Base-by-base conservation (phyloP, 345 rosid species). In the Conringia planisiliqua region DNA sequence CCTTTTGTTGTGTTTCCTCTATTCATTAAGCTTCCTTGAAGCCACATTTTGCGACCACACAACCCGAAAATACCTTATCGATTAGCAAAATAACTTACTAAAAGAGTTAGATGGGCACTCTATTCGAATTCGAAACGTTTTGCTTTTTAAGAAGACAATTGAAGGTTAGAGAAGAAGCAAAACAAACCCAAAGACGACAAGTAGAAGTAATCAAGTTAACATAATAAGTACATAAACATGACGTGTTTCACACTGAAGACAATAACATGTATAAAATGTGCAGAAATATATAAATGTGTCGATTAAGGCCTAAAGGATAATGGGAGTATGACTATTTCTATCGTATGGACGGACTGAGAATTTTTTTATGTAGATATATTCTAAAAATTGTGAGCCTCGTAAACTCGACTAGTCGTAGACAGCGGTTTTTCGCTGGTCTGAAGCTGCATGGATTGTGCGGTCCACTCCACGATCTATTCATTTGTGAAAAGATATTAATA, bases 391-490 rank as follows among this genome's bases (percentile, higher is more conserved):
- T 58, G 71, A 67, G 65, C 72, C 78, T 66, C 67, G 59, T 36
- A 47, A 56, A 57, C 40, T 9, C 32, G 26, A 56, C 51, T 35
- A 57, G 42, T 57, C 60, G 60, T 66, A 35, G 32, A 35, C 72
- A 74, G 72, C 61, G 52, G 24, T 13, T 58, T 18, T 66, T 66
- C 9, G 78, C 67, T 74, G 54, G 72, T 58, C 4, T 12, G 22
- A 46, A 11, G 11, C 17, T 66, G 78, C 78, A 74, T 74, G 50
- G 72, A 35, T 58, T 66, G 52, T 56, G 66, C 72, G 60, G 78
- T 74, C 78, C 78, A 74, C 54, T 58, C 52, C 73, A 66, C 67
- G 29, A 66, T 57, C 72, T 57, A 38, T 46, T 63, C 2, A 24
- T 60, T n/a, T 60, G 33, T 24, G 2, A 1, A 24, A 7, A 47